These are phyloP conservation scores for Coemansia sp. DNA, from an alignment of 192 early-diverging fungal species.

Conservation along the genomic window DNA sequence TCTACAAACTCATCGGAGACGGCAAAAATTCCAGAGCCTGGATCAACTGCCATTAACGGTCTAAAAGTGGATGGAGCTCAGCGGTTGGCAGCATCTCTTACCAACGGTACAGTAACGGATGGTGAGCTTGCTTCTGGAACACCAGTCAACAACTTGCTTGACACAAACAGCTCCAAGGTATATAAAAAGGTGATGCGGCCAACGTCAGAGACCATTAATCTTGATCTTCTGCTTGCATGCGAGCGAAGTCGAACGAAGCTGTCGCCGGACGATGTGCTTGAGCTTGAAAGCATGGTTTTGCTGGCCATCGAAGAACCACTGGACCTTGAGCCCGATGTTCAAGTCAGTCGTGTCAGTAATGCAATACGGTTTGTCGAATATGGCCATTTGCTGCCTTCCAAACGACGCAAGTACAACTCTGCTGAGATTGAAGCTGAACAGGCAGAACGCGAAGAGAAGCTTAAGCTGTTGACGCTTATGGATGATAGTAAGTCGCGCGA, in stretches of 20 bases:
- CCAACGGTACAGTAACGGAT: not conserved
- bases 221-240: conserved; percentile 43
- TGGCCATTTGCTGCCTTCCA: conserved; percentile 55
- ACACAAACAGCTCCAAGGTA: conserved; percentile 8
- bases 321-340: conserved; percentile 67
- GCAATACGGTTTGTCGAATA: conserved; percentile 62
- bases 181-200: conserved; percentile 53
- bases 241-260: conserved; percentile 45
- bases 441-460: conserved; percentile 66
- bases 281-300: conserved; percentile 66
- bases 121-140: conserved; percentile 1
- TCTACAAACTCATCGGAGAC: not conserved
- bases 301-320: conserved; percentile 68
- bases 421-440: conserved; percentile 68
- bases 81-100: not conserved
- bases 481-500: conserved; percentile 57
- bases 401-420: conserved; percentile 71
- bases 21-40: conserved; percentile 20
- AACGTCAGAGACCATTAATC: conserved; percentile 43
- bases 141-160: not conserved
- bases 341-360: conserved; percentile 69
- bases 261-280: conserved; percentile 59
- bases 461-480: conserved; percentile 70
- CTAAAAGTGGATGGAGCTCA: not conserved
- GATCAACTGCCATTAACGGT: conserved; percentile 8